Percentiles rank a stretch among this genome's conserved stretches.
These are phyloP conservation scores for Rosa hybrid DNA, from an alignment of 331 rosid genomes.

Conservation along the genomic window DNA sequence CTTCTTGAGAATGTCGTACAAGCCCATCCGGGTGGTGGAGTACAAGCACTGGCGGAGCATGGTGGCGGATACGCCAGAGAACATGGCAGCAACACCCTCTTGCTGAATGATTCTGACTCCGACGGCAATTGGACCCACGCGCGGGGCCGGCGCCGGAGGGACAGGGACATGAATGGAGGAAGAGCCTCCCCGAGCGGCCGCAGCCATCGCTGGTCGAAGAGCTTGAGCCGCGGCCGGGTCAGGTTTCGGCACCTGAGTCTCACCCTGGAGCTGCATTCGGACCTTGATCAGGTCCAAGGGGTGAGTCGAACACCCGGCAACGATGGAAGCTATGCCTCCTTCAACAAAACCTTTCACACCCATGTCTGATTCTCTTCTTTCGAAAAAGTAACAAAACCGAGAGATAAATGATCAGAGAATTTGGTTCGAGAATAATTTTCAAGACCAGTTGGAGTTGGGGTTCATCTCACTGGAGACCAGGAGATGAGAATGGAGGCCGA, in stretches of 20 bases:
- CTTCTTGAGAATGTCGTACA: slow-evolving; percentile 65
- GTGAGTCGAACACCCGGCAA: slow-evolving; percentile 77
- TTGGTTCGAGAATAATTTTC: not conserved
- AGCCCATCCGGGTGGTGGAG: slow-evolving; percentile 88
- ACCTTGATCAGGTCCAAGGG: slow-evolving; percentile 78
- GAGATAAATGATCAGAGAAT: not conserved
- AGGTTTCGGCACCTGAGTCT: slow-evolving; percentile 34
- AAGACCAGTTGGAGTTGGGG: slow-evolving; percentile 62
- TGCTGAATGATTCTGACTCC: slow-evolving; percentile 60
- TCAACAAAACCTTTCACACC: slow-evolving; percentile 72
- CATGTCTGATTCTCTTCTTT: slow-evolving; percentile 32
- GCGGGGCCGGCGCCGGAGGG: slow-evolving; percentile 14
- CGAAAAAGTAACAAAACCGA: not conserved
- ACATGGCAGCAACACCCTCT: slow-evolving; percentile 61
- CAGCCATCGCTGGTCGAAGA: slow-evolving; percentile 61
- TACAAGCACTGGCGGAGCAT: slow-evolving; percentile 75
- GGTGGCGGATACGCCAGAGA: slow-evolving; percentile 82
- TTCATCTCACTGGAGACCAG: slow-evolving; percentile 84
- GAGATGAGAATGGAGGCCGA: slow-evolving; percentile 82
- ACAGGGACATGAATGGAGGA: slow-evolving; percentile 38
- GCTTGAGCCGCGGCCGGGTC: slow-evolving; percentile 26
- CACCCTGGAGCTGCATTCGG: slow-evolving; percentile 93
- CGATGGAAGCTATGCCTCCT: slow-evolving; percentile 79
- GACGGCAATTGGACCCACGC: slow-evolving; percentile 53
- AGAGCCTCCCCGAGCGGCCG: slow-evolving; percentile 26